phyloP scores from a whole-genome alignment of 2,329 filamentous ascomycete species.

The Alternaria sp. region DNA sequence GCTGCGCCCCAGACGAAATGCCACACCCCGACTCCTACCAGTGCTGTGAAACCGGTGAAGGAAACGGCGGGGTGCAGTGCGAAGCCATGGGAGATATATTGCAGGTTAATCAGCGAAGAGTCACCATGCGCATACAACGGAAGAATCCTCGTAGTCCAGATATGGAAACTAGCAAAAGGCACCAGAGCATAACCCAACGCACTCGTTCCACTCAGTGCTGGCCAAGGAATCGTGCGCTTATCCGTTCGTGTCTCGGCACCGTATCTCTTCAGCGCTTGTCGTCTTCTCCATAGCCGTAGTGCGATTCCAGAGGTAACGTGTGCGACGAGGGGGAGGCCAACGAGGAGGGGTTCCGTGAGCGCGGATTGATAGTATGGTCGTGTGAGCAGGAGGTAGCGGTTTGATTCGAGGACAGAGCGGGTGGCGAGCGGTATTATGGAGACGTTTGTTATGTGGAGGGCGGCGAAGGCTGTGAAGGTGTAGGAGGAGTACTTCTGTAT shows the following conservation, averaged over 20 bases:
- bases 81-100: constrained; percentile 86
- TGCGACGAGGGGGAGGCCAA: constrained; percentile 74
- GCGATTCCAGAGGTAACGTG: constrained; percentile 81
- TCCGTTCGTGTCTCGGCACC: constrained; percentile 69
- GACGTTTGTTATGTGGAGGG: constrained; percentile 58
- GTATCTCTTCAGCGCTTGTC: constrained; percentile 75
- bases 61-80: constrained; percentile 70
- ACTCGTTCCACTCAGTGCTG: constrained; percentile 72
- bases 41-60: constrained; percentile 71
- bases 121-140: constrained; percentile 82
- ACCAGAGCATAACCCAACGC: constrained; percentile 74
- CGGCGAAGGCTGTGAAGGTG: constrained; percentile 51
- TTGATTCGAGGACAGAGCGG: constrained; percentile 68
- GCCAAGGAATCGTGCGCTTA: constrained; percentile 67
- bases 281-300: constrained; percentile 75
- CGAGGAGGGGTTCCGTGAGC: constrained; percentile 77
- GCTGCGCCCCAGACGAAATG: constrained; percentile 87
- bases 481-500: constrained; percentile 91
- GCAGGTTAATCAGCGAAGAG: constrained; percentile 82
- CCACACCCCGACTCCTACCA: constrained; percentile 72
- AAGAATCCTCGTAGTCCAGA: constrained; percentile 75
- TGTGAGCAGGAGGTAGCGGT: constrained; percentile 87
- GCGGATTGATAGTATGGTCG: constrained; percentile 87
- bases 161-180: constrained; percentile 72
- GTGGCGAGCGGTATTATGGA: constrained; percentile 43